Evolutionary conservation across 805 yeast genomes (phyloP).

Genomic region (Monosporozyma unispora): DNA sequence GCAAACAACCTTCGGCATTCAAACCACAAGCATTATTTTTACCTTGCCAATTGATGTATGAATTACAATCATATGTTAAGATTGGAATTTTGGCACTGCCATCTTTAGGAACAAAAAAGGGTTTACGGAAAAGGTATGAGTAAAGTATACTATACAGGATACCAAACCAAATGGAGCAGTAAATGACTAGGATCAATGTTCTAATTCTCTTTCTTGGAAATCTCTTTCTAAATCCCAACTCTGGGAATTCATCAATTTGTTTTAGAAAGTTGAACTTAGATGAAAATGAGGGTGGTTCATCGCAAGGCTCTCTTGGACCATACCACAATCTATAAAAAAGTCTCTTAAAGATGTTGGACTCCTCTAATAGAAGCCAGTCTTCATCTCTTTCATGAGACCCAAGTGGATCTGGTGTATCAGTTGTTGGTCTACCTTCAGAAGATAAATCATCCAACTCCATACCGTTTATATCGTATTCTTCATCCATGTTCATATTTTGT

Average conservation of each 20-base stretch:
- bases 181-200: conserved; percentile 29
- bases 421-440: not conserved
- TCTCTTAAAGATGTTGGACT: conserved; percentile 11
- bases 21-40: conserved; percentile 70
- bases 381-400: not conserved
- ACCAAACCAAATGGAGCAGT: conserved; percentile 41
- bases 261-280: conserved; percentile 13
- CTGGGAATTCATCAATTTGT: conserved; percentile 39
- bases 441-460: not conserved
- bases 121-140: conserved; percentile 40
- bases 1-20: conserved; percentile 51
- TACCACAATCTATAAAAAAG: conserved; percentile 37
- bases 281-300: conserved; percentile 38
- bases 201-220: conserved; percentile 24
- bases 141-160: conserved; percentile 32
- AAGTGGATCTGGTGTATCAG: not conserved
- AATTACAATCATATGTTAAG: conserved; percentile 32
- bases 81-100: conserved; percentile 26
- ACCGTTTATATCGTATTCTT: not conserved
- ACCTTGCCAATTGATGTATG: conserved; percentile 56
- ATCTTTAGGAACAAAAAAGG: conserved; percentile 24
- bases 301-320: conserved; percentile 46
- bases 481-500: not conserved
- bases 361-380: conserved; percentile 17
- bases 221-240: conserved; percentile 23